Percentiles rank a stretch among this genome's conserved stretches.
Evolutionary conservation across 1,284 basidiomycete species (phyloP).

Genomic region (Phlebopus sp.): DNA sequence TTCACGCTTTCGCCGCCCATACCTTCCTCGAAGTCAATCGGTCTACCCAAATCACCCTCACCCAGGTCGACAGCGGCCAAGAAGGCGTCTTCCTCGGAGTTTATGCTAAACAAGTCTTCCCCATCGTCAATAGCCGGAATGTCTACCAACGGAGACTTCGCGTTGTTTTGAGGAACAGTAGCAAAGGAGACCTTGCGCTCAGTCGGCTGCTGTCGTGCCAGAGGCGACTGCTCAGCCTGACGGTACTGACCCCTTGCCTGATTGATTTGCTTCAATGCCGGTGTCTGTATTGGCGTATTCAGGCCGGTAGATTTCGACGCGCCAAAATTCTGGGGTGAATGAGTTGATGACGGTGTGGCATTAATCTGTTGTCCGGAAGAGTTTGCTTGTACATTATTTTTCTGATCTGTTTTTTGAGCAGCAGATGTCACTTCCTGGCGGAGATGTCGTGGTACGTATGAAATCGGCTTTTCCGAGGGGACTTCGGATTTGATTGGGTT

Average conservation of each 20-base stretch:
- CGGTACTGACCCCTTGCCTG: conserved; percentile 7
- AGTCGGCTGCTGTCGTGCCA: conserved; percentile 7
- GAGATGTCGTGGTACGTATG: conserved; percentile 26
- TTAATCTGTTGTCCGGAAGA: neutral
- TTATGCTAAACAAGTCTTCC: conserved; percentile 49
- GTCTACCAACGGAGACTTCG: conserved; percentile 20
- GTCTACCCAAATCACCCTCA: conserved; percentile 46
- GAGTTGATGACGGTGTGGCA: neutral
- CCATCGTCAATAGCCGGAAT: conserved; percentile 26
- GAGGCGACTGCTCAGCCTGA: conserved; percentile 7
- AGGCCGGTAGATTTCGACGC: conserved; percentile 12
- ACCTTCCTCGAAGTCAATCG: conserved; percentile 50
- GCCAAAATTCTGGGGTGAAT: neutral
- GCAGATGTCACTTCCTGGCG: conserved; percentile 19
- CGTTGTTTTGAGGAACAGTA: conserved; percentile 8
- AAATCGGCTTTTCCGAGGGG: conserved; percentile 11
- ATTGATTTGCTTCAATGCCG: conserved; percentile 5
- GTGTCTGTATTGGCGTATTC: conserved; percentile 23
- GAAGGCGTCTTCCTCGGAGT: conserved; percentile 63
- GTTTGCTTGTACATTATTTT: neutral
- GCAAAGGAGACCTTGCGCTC: conserved; percentile 14
- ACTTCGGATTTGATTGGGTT: conserved; percentile 20
- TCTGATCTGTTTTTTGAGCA: conserved; percentile 9
- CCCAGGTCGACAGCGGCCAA: conserved; percentile 57
- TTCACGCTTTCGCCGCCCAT: conserved; percentile 8